A percentile compares a stretch with the other conserved stretches of the same genome.
Evolutionary conservation across 176 grass and related monocot genomes (phyloP).

Genomic region (Puccinellia tenuiflora): DNA sequence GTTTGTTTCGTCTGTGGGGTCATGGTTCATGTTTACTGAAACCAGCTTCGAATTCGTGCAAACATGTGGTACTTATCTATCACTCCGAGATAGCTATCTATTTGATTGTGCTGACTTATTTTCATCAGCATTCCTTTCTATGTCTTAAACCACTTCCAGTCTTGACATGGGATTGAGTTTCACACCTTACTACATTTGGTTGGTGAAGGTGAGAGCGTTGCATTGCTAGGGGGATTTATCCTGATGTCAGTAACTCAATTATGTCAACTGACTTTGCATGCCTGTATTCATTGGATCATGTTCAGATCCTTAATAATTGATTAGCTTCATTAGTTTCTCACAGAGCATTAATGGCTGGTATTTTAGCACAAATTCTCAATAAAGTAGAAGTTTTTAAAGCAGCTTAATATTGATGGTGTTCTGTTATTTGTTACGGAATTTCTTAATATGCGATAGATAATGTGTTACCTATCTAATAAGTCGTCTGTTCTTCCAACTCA

Average conservation of each 20-base stretch:
- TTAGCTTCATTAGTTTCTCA: background rate
- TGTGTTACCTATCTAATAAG: background rate
- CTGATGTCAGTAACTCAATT: background rate
- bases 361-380: background rate
- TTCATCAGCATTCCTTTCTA: background rate
- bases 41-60: background rate
- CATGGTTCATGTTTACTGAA: background rate
- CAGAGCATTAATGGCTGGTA: background rate
- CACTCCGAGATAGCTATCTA: background rate
- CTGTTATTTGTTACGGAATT: background rate
- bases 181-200: background rate
- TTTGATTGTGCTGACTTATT: background rate
- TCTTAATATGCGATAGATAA: background rate
- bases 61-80: background rate
- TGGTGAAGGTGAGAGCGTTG: background rate
- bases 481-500: background rate
- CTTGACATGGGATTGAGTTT: background rate
- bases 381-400: background rate
- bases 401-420: background rate
- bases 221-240: background rate
- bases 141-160: background rate
- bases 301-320: background rate
- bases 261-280: background rate
- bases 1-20: background rate
- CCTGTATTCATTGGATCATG: background rate